Percentiles rank a stretch among this genome's conserved stretches.
phyloP scores from a whole-genome alignment of 139 green algal species.

The Closterium sp. region DNA sequence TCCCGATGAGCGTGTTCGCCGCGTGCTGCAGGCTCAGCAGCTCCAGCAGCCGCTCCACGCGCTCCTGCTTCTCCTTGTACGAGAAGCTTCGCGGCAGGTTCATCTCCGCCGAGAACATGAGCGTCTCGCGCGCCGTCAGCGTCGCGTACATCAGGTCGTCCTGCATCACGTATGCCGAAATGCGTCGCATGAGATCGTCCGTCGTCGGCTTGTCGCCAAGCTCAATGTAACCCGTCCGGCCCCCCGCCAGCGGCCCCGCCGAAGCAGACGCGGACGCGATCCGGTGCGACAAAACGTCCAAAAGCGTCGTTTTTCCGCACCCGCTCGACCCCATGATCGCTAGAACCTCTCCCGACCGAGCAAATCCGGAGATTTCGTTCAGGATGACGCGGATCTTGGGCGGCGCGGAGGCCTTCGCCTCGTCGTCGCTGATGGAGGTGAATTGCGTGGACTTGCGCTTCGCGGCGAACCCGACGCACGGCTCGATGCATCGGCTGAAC shows the following conservation, averaged over 20 bases:
- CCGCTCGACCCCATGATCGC: constrained; percentile 72
- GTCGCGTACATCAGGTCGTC: constrained; percentile 61
- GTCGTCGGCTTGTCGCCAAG: neutral
- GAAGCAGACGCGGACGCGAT: constrained; percentile 2
- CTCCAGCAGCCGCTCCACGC: constrained; percentile 26
- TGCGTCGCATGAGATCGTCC: neutral
- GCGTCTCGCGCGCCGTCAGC: constrained; percentile 56
- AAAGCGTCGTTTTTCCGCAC: constrained; percentile 48
- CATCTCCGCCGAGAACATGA: constrained; percentile 37
- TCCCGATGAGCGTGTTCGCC: constrained; percentile 15
- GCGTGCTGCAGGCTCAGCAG: constrained; percentile 23
- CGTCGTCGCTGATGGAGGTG: neutral
- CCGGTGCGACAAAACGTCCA: constrained; percentile 54
- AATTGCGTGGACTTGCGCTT: neutral
- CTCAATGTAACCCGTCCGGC: neutral
- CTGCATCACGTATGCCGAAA: constrained; percentile 35
- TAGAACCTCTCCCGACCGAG: constrained; percentile 62
- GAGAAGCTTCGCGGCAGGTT: constrained; percentile 20
- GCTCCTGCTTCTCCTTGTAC: constrained; percentile 21
- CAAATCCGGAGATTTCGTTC: constrained; percentile 35
- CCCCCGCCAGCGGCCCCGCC: neutral
- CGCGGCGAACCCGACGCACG: neutral
- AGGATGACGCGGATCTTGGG: constrained; percentile 28
- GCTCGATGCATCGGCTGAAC: neutral
- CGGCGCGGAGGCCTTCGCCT: neutral